A percentile compares a stretch with the other conserved stretches of the same genome.
Conservation (phyloP, 2,329 filamentous ascomycete genomes). For the Colletotrichum gloeosporioides region DNA sequence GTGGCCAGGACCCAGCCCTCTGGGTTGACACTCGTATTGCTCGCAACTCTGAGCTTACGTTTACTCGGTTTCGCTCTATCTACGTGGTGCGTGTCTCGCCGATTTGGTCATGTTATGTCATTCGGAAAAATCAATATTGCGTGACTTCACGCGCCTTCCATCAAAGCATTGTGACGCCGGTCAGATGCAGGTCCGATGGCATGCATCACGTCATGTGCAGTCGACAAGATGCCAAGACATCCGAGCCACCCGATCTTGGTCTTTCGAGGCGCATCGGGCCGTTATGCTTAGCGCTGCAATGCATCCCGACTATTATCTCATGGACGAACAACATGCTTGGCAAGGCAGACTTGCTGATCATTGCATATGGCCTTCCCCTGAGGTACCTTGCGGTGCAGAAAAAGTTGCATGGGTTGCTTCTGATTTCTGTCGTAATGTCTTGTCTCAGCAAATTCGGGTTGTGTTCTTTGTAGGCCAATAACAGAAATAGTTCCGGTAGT, state of each 20-base stretch:
- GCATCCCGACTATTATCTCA: neutral
- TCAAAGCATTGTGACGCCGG: neutral
- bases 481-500: too few species aligned
- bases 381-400: fast-evolving
- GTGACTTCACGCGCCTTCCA: neutral
- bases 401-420: neutral
- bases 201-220: neutral
- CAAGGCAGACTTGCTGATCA: neutral
- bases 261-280: neutral
- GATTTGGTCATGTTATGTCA: neutral
- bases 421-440: neutral
- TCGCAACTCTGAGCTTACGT: neutral
- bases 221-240: neutral
- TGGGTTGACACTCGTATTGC: neutral
- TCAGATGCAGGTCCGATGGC: neutral
- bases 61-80: neutral
- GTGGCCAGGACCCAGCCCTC: neutral
- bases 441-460: too few species aligned
- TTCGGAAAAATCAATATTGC: neutral
- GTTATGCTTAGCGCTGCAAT: neutral
- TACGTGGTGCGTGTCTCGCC: neutral
- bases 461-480: too few species aligned
- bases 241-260: neutral
- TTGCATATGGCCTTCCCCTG: neutral
- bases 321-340: neutral